Evolutionary conservation across 2,329 filamentous ascomycete genomes (phyloP).

Genomic region (Calonectria crousiana): DNA sequence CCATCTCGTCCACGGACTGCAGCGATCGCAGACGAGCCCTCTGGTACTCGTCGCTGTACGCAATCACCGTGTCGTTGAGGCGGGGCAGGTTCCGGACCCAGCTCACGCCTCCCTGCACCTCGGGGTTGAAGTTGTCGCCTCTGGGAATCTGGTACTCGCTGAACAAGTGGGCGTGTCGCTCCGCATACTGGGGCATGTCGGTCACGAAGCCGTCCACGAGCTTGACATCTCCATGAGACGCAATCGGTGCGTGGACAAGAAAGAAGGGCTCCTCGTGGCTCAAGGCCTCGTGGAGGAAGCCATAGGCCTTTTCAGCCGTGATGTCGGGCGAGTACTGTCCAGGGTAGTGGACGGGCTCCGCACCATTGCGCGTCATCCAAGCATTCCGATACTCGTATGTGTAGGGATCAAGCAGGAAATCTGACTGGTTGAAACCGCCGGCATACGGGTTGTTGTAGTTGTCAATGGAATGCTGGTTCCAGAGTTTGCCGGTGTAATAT

Average conservation of each 20-base stretch:
- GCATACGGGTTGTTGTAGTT: conserved; percentile 71
- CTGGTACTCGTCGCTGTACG: conserved; percentile 54
- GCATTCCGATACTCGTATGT: conserved; percentile 78
- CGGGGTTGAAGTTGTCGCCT: conserved; percentile 74
- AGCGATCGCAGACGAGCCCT: conserved; percentile 55
- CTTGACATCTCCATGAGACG: conserved; percentile 48
- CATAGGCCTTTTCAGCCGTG: conserved; percentile 61
- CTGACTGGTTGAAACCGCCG: conserved; percentile 67
- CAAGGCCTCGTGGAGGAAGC: conserved; percentile 65
- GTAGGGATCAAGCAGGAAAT: conserved; percentile 72
- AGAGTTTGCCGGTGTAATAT: conserved; percentile 79
- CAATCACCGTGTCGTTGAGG: conserved; percentile 46
- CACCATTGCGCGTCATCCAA: conserved; percentile 71
- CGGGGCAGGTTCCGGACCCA: conserved; percentile 57
- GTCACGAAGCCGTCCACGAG: not conserved
- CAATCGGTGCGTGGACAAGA: conserved; percentile 63
- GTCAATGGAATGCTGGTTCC: conserved; percentile 70
- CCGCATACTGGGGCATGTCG: conserved; percentile 48
- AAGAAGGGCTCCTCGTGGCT: conserved; percentile 64
- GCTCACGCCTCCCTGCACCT: conserved; percentile 52
- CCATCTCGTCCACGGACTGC: conserved; percentile 59
- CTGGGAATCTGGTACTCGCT: conserved; percentile 69
- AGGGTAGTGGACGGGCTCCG: conserved; percentile 63
- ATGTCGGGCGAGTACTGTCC: conserved; percentile 67
- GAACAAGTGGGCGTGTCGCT: conserved; percentile 72